A percentile compares a stretch with the other conserved stretches of the same genome.
phyloP scores from a whole-genome alignment of 164 flowering plant species.

The Tetracentron sinense region DNA sequence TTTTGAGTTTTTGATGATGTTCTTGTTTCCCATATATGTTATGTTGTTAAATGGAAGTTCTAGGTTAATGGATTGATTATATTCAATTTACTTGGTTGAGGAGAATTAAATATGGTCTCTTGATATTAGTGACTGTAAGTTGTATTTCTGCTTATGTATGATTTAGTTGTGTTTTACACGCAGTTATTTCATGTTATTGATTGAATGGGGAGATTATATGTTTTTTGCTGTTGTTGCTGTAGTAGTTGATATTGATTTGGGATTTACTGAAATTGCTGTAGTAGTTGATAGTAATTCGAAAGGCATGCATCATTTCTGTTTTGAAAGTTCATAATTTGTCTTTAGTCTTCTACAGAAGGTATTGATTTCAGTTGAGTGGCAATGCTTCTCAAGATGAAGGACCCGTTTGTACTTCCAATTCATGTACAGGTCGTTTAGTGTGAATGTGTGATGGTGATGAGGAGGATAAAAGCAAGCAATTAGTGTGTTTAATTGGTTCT shows the following conservation, averaged over 20 bases:
- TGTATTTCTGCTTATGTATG: background rate
- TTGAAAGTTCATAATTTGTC: background rate
- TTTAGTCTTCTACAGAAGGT: background rate
- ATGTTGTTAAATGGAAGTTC: background rate
- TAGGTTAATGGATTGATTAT: background rate
- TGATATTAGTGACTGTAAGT: no score
- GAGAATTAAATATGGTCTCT: no score
- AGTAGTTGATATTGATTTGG: background rate
- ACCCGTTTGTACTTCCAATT: no score
- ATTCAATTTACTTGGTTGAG: no score
- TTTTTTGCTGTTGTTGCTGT: background rate
- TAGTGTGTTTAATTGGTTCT: no score
- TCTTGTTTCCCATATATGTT: background rate
- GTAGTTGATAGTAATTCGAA: background rate
- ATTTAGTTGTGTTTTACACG: background rate
- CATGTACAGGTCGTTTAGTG: background rate
- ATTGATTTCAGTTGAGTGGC: no score
- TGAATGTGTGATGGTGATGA: background rate
- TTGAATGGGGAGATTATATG: background rate
- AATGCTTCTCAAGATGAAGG: no score
- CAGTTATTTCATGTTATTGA: background rate
- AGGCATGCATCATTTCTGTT: background rate
- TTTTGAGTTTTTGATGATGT: background rate
- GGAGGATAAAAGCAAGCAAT: background rate
- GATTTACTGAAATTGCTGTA: background rate